Evolutionary conservation across 1,139 yeast genomes (phyloP).

Genomic region (Hanseniaspora uvarum): DNA sequence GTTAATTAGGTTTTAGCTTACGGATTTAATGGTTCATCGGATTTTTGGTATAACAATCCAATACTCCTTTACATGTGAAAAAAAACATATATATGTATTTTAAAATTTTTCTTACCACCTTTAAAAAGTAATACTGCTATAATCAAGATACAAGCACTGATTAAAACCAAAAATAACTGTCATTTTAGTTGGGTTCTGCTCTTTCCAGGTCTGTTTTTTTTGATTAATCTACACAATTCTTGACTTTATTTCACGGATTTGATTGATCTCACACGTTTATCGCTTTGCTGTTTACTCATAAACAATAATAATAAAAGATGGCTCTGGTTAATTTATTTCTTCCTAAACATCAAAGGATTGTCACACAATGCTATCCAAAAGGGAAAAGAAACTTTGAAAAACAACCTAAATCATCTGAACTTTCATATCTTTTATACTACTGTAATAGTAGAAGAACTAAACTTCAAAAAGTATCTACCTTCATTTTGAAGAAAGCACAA

Average conservation of each 20-base stretch:
- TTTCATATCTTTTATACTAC: conserved; percentile 77
- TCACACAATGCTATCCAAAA: conserved; percentile 85
- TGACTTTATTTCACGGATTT: no score
- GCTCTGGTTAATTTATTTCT: conserved; percentile 33
- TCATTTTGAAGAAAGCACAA: conserved; percentile 53
- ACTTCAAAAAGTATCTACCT: conserved; percentile 71
- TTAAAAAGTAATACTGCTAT: no score
- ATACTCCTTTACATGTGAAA: not conserved
- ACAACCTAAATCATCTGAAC: conserved; percentile 83
- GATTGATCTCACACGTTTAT: no score
- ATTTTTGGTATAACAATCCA: not conserved
- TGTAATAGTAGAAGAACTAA: conserved; percentile 87
- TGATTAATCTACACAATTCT: no score
- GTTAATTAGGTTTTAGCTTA: not conserved
- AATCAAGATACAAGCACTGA: no score
- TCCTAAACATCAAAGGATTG: conserved; percentile 82
- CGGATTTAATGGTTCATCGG: not conserved
- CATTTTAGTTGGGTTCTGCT: no score
- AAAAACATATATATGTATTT: not conserved
- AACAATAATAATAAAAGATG: not conserved
- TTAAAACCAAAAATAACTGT: no score
- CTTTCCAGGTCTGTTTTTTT: no score
- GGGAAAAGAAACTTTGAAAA: conserved; percentile 68
- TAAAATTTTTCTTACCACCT: no score
- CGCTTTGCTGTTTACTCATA: no score